Evolutionary conservation across 2,329 filamentous ascomycete genomes (phyloP), one percentile per base, ranked within the genome.

Genomic region (Stagonosporopsis tanaceti): DNA sequence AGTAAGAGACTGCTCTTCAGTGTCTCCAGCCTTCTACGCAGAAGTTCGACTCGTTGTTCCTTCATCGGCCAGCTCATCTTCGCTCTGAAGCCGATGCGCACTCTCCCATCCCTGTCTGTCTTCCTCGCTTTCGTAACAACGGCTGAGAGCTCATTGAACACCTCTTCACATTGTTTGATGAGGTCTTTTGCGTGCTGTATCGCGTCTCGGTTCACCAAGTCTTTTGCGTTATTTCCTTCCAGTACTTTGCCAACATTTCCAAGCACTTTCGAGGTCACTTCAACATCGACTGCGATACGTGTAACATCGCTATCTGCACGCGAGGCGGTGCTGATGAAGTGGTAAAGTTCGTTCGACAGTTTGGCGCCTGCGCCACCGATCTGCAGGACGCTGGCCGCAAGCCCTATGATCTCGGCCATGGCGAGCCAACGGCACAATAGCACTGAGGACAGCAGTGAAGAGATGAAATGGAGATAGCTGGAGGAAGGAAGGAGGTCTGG

Each of bases 1-100:
- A 74, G 44, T 24, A 65, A 50, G 14, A 73, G 60, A 32, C 66
- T 71, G 25, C 64, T 67, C 46, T 73, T 71, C 35, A 72, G 38
- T 45, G 63, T 70, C 32, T 72, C 70, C 14, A 74, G 52, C 22
- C 67, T 61, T 27, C 60, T 55, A 15, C 60, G 55, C 25, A 69
- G 51, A 6, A 73, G 47, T 44, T 72, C 68, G 12, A 69, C 47
- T 44, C 63, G 64, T 51, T 67, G 61, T 35, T 68, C 63, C 44
- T 68, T 69, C 54, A 69, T 47, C 20, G 67, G 66, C 66, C 69
- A 72, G 3, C 62, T 32, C 9, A 69, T 38, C 59, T 62, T 70
- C 1, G 61, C 68, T 37, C 61, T 44, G 9, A 60, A 34, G 17
- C 57, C 61, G 25, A 66, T n/a, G 2, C 44, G 53, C 34, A 46